Percentiles rank a stretch among this genome's conserved stretches.
These are phyloP conservation scores for Helianthus tuberosus DNA, from an alignment of 129 eudicot genomes.

Conservation along the genomic window DNA sequence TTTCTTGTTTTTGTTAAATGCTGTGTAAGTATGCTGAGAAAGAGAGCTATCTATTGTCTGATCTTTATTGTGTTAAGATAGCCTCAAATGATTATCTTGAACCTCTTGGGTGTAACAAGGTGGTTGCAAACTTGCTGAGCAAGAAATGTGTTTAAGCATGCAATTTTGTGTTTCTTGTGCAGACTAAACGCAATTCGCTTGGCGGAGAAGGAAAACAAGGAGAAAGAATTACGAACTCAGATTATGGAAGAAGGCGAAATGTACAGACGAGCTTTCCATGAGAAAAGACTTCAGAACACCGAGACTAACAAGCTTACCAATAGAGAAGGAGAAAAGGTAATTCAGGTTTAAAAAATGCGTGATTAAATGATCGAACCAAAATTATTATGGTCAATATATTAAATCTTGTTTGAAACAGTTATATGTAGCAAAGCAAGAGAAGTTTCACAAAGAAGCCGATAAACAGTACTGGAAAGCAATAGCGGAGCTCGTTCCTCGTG, in stretches of 20 bases:
- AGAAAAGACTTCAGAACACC: constrained; percentile 65
- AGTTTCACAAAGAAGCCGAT: constrained; percentile 80
- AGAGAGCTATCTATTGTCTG: not conserved
- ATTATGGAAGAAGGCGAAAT: constrained; percentile 78
- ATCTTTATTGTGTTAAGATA: not conserved
- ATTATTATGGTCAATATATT: too few species aligned
- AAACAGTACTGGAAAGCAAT: constrained; percentile 88
- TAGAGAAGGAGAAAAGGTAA: constrained; percentile 87
- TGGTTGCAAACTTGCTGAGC: not conserved
- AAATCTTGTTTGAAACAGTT: constrained; percentile 36
- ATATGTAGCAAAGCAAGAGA: constrained; percentile 69
- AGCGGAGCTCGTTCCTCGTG: constrained; percentile 71
- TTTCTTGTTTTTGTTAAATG: not conserved
- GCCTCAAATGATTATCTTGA: constrained; percentile 7
- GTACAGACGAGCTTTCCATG: constrained; percentile 60
- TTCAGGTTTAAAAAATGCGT: not conserved
- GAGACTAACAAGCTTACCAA: constrained; percentile 70
- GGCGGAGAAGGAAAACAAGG: constrained; percentile 77
- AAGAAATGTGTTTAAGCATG: constrained; percentile 4
- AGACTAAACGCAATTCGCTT: constrained; percentile 72
- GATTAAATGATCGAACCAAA: not conserved
- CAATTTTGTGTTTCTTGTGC: constrained; percentile 22
- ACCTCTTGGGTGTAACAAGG: not conserved
- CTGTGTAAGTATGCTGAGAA: not conserved
- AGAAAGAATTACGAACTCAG: constrained; percentile 67